Evolutionary conservation across 2,329 filamentous ascomycete genomes (phyloP).

Genomic region (Thielaviopsis euricoi): DNA sequence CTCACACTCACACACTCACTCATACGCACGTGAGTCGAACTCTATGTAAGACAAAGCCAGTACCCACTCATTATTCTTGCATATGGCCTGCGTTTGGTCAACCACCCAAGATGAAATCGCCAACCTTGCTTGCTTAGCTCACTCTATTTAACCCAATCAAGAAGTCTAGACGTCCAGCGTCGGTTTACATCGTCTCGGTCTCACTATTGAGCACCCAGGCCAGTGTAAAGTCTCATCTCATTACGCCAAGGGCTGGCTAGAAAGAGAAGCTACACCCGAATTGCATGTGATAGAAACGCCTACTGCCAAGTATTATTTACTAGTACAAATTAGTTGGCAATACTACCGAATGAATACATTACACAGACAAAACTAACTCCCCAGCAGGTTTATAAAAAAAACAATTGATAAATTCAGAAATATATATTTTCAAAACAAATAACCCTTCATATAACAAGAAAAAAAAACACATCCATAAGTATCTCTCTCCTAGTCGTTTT

Average conservation of each 20-base stretch:
- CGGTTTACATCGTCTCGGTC: neutral
- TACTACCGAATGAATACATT: no score
- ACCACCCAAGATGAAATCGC: neutral
- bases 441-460: neutral
- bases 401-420: neutral
- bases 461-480: constrained; percentile 1
- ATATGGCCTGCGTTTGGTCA: no score
- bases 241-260: neutral
- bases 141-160: neutral
- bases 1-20: no score
- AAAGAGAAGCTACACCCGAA: neutral
- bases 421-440: neutral
- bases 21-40: no score
- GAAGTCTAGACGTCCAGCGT: neutral
- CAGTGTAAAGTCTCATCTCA: neutral
- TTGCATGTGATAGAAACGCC: no score
- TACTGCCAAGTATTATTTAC: no score
- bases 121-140: neutral
- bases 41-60: no score
- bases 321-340: no score
- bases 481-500: neutral
- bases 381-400: no score
- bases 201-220: neutral
- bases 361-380: no score
- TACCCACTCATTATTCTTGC: no score